phyloP scores from a whole-genome alignment of 2,329 filamentous ascomycete genomes.

The Paecilomyces sp. region DNA sequence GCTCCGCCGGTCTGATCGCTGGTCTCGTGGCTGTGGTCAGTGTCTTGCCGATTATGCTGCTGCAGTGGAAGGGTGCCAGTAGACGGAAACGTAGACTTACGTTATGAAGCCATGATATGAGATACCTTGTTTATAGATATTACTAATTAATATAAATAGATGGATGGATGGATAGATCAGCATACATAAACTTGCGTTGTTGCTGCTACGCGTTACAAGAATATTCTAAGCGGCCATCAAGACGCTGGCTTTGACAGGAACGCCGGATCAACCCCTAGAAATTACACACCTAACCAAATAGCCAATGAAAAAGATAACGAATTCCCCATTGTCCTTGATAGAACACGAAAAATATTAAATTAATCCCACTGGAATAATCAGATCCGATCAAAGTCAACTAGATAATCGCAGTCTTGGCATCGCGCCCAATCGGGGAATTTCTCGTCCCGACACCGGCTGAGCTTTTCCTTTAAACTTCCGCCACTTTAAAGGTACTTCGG shows the following conservation, averaged over 20 bases:
- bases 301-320: no score
- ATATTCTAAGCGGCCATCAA: no score
- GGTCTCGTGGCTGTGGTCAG: slow-evolving; percentile 1
- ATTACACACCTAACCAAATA: no score
- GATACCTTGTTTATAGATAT: neutral
- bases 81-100: neutral
- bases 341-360: no score
- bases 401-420: neutral
- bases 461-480: neutral
- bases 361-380: no score
- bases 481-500: neutral
- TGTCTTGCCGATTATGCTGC: neutral
- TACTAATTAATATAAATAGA: neutral
- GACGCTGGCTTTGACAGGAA: no score
- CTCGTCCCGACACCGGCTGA: neutral
- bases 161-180: neutral
- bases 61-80: neutral
- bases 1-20: slow-evolving; percentile 1
- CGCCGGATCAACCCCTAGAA: no score
- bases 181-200: neutral
- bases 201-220: neutral
- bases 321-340: no score
- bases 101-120: neutral
- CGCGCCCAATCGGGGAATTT: neutral
- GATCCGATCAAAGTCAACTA: no score